A percentile compares a stretch with the other conserved stretches of the same genome.
Evolutionary conservation across 495 filamentous ascomycete genomes (phyloP).

Genomic region (Penicillium desertorum): DNA sequence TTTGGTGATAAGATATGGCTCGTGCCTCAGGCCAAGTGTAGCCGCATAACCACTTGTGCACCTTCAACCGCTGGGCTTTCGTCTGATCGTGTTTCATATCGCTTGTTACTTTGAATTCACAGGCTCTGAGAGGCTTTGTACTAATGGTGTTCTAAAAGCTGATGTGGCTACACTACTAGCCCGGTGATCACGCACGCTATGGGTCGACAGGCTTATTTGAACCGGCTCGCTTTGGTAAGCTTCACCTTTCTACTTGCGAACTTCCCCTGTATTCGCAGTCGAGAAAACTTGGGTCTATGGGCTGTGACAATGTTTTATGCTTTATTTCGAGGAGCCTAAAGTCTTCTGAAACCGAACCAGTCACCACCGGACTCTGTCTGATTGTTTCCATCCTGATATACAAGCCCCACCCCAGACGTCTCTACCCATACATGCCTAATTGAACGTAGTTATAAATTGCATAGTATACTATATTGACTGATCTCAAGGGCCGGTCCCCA

Average conservation of each 20-base stretch:
- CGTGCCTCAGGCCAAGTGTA: slow-evolving; percentile 25
- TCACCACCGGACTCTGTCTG: neutral
- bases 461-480: slow-evolving; percentile 23
- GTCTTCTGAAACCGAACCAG: neutral
- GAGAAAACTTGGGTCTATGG: neutral
- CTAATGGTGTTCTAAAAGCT: neutral
- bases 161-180: slow-evolving; percentile 6
- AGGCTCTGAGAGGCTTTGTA: neutral
- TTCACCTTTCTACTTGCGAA: slow-evolving; percentile 10
- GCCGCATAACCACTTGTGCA: slow-evolving; percentile 18
- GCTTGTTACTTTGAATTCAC: neutral
- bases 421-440: neutral
- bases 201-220: slow-evolving; percentile 53
- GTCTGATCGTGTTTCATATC: slow-evolving; percentile 1
- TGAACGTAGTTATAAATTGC: neutral
- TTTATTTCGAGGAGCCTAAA: neutral
- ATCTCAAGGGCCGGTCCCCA: slow-evolving; percentile 64
- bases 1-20: slow-evolving; percentile 32
- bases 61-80: neutral
- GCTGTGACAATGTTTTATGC: neutral
- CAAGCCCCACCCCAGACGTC: neutral
- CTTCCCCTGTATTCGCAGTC: neutral
- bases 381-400: slow-evolving; percentile 1
- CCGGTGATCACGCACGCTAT: slow-evolving; percentile 27
- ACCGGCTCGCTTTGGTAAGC: slow-evolving; percentile 55